Conservation (phyloP, 352 stramenopile species). For the Phytophthora tubulina region DNA sequence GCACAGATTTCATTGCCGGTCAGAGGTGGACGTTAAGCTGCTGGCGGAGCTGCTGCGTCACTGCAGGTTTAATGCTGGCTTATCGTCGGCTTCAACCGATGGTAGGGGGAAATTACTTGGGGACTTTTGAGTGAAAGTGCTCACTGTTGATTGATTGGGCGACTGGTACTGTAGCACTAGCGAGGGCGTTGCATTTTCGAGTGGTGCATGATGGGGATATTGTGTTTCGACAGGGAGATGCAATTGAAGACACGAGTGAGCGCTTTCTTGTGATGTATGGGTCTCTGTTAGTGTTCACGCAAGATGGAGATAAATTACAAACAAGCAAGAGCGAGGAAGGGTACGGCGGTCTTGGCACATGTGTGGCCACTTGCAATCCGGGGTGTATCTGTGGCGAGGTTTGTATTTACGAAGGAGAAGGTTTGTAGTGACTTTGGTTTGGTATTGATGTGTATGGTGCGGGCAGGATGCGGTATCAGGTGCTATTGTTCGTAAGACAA, state of each 20-base stretch:
- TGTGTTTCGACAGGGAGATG: conserved; percentile 52
- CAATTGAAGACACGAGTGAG: conserved; percentile 46
- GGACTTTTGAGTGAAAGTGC: neutral
- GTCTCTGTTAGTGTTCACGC: conserved; percentile 56
- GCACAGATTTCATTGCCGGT: conserved; percentile 49
- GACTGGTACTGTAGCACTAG: conserved; percentile 36
- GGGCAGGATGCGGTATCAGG: conserved; percentile 46
- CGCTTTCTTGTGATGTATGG: conserved; percentile 55
- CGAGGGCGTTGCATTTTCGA: conserved; percentile 43
- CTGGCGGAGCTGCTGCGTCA: conserved; percentile 50
- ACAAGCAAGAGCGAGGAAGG: conserved; percentile 9
- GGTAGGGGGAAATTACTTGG: conserved; percentile 21
- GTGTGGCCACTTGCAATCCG: conserved; percentile 44
- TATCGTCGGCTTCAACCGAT: conserved; percentile 54
- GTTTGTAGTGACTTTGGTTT: neutral
- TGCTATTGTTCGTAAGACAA: conserved; percentile 45
- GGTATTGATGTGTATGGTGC: neutral
- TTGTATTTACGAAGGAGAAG: conserved; percentile 9
- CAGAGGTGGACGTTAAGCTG: conserved; percentile 62
- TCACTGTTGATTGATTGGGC: neutral
- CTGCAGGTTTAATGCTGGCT: conserved; percentile 39
- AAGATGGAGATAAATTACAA: neutral
- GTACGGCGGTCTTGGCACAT: conserved; percentile 37
- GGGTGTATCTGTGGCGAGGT: conserved; percentile 58
- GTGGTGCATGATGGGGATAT: conserved; percentile 54